Evolutionary conservation across 140 eudicot genomes (phyloP).

Genomic region (Erigeron philadelphicus): DNA sequence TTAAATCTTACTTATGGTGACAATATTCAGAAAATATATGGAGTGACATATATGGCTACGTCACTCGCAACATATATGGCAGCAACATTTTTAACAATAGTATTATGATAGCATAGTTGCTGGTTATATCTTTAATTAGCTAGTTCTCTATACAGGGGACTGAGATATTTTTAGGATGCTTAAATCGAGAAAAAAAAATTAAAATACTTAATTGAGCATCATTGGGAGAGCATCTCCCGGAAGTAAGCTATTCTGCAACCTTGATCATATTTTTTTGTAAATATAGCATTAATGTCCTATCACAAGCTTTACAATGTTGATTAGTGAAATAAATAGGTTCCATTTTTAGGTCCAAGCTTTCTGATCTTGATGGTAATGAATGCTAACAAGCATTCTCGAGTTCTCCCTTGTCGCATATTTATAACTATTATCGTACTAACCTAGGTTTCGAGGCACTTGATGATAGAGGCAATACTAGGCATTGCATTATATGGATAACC

Average conservation of each 20-base stretch:
- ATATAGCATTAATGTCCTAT: not conserved
- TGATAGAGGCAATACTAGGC: not conserved
- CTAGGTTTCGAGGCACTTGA: not conserved
- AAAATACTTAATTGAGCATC: not conserved
- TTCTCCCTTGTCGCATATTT: not conserved
- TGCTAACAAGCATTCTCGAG: not conserved
- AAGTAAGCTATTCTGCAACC: not conserved
- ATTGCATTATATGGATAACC: not conserved
- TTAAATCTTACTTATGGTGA: too few relatives aligned
- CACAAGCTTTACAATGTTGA: not conserved
- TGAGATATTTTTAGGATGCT: not conserved
- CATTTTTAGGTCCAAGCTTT: not conserved
- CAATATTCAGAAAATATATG: not conserved
- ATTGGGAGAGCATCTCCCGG: not conserved
- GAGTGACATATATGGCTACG: not conserved
- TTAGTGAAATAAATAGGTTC: not conserved
- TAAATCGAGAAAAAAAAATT: not conserved
- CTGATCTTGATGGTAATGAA: constrained; percentile 5
- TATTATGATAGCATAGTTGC: not conserved
- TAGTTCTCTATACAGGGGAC: not conserved
- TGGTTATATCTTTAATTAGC: not conserved
- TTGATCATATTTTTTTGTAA: not conserved
- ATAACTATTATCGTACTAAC: not conserved
- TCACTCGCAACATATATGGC: too few relatives aligned
- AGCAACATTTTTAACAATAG: not conserved